Percentiles rank a stretch among this genome's conserved stretches.
These are phyloP conservation scores for Boletus speciosus DNA, from an alignment of 768 basidiomycete genomes.

Conservation along the genomic window DNA sequence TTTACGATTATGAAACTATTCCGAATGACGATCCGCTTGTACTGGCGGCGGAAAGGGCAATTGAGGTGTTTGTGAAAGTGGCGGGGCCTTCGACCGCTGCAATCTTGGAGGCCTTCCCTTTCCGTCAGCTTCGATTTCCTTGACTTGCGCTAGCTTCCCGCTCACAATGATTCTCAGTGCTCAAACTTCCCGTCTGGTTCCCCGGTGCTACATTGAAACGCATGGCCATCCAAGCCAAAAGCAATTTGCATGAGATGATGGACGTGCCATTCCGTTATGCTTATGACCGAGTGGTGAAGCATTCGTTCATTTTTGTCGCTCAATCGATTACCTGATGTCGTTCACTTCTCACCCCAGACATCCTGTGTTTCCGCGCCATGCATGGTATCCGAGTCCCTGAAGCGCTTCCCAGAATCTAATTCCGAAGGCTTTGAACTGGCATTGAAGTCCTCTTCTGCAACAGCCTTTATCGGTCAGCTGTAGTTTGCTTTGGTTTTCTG, in stretches of 20 bases:
- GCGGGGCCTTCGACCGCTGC: conserved; percentile 25
- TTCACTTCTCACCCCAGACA: conserved; percentile 7
- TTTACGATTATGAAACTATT: conserved; percentile 33
- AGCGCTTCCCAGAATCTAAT: conserved; percentile 13
- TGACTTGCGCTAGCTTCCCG: not conserved
- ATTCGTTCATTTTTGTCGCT: not conserved
- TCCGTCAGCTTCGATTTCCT: conserved; percentile 24
- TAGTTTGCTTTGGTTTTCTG: not conserved
- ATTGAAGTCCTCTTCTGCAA: conserved; percentile 31
- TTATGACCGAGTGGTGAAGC: conserved; percentile 21
- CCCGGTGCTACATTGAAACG: conserved; percentile 34
- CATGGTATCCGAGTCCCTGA: conserved; percentile 31
- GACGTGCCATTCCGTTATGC: conserved; percentile 31
- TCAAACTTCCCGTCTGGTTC: conserved; percentile 33
- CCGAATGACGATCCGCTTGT: conserved; percentile 28
- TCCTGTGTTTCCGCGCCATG: conserved; percentile 23
- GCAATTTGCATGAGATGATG: conserved; percentile 27
- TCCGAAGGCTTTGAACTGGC: conserved; percentile 26
- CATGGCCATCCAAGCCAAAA: conserved; percentile 29
- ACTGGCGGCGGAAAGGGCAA: conserved; percentile 30
- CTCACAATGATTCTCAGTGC: conserved; percentile 22
- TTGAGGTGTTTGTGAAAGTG: conserved; percentile 22
- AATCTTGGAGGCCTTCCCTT: conserved; percentile 31
- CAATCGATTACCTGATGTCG: not conserved
- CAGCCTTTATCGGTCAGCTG: conserved; percentile 31